These are phyloP conservation scores for Clarkia xantiana DNA, from an alignment of 345 rosid species.

Conservation along the genomic window DNA sequence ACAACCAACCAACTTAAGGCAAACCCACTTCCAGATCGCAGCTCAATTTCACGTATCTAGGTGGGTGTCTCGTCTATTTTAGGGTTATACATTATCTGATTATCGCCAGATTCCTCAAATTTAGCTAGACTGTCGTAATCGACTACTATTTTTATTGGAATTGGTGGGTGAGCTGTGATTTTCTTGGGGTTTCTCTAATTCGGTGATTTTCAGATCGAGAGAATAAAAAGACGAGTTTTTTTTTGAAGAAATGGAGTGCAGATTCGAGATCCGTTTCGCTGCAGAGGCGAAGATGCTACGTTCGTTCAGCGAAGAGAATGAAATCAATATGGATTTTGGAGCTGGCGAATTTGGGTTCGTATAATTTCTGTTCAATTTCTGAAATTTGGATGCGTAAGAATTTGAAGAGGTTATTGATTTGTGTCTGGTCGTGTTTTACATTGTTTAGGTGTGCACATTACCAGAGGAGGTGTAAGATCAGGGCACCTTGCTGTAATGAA, in stretches of 20 bases:
- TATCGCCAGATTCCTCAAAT: too few species aligned
- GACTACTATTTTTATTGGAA: too few species aligned
- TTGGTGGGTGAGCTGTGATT: too few species aligned
- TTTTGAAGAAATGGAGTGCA: neutral
- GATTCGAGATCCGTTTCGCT: neutral
- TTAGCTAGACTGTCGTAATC: too few species aligned
- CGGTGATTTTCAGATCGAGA: neutral
- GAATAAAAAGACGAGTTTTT: conserved; percentile 6
- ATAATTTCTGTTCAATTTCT: neutral
- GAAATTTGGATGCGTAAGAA: neutral
- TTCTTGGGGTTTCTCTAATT: too few species aligned
- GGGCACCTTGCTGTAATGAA: conserved; percentile 40
- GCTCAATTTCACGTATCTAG: too few species aligned
- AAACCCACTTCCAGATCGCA: too few species aligned
- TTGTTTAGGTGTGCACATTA: conserved; percentile 31
- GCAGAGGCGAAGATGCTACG: neutral
- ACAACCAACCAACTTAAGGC: neutral
- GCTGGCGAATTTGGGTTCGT: conserved; percentile 58
- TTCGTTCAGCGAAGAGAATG: neutral
- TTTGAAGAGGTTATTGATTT: neutral
- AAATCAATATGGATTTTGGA: conserved; percentile 24
- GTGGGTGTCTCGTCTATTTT: too few species aligned
- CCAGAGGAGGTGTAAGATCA: conserved; percentile 34
- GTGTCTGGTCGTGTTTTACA: neutral
- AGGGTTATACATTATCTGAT: too few species aligned